These are phyloP conservation scores for Mycosphaerella sp. DNA, from an alignment of 2,329 filamentous ascomycete species.

Conservation along the genomic window DNA sequence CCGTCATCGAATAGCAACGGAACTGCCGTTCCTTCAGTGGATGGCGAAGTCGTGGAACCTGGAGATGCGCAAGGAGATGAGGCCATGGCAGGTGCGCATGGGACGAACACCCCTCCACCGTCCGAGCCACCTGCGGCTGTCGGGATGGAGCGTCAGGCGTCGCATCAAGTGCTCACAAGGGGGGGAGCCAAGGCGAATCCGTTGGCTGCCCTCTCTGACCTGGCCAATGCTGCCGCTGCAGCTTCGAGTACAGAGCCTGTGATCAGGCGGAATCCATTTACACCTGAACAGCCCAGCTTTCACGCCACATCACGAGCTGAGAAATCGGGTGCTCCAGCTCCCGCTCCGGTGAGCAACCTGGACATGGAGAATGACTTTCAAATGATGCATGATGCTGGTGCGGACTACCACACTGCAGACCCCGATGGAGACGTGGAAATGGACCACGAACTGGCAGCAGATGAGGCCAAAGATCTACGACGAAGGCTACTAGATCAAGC, in stretches of 20 bases:
- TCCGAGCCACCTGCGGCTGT: constrained; percentile 25
- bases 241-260: constrained; percentile 27
- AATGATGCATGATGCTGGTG: constrained; percentile 38
- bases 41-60: constrained; percentile 28
- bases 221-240: constrained; percentile 41
- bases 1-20: constrained; percentile 23
- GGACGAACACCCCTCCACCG: constrained; percentile 27
- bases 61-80: constrained; percentile 25
- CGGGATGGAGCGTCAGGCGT: constrained; percentile 57
- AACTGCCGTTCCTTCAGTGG: constrained; percentile 28
- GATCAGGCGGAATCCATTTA: constrained; percentile 37
- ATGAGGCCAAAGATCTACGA: constrained; percentile 26
- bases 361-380: constrained; percentile 46
- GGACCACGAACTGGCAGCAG: constrained; percentile 16
- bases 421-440: constrained; percentile 18
- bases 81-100: constrained; percentile 20
- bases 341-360: constrained; percentile 37
- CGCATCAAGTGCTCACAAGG: constrained; percentile 50
- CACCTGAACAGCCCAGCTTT: constrained; percentile 41
- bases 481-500: constrained; percentile 33
- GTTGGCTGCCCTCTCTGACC: constrained; percentile 48
- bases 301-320: constrained; percentile 44
- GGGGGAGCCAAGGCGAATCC: constrained; percentile 43
- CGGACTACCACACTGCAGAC: constrained; percentile 13
- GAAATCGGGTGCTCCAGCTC: constrained; percentile 42